Evolutionary conservation across 2,329 filamentous ascomycete genomes (phyloP), one percentile per base, ranked within the genome.

Genomic region (Podosphaera xanthii): DNA sequence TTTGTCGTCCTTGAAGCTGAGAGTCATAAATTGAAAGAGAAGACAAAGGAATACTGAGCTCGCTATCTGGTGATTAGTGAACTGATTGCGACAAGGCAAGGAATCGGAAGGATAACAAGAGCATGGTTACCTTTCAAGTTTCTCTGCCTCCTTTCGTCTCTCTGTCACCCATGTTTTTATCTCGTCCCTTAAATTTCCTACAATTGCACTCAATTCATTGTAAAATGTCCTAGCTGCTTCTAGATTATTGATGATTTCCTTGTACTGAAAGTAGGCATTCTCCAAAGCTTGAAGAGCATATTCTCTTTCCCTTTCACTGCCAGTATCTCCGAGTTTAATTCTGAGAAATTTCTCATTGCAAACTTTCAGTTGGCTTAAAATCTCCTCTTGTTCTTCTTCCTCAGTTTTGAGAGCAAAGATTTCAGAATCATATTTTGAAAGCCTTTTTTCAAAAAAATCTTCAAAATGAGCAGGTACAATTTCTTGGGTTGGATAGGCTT

Each of bases 141-240:
- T 80, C 63, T 83, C 80, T 0, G 89, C 89, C 65, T 97, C 91
- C 63, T 84, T 80, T 57, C 89, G 79, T 58, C 92, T 77, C 67
- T 88, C 81, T 35, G 89, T 84, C 0, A 86, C 85, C 76, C 94
- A 97, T 1, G 77, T 79, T 64, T 80, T 80, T 60, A 82, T 83
- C 42, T 87, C 86, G 64, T 96, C 91, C 22, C 89, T 77, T 69
- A 96, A 97, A 8, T 83, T 77, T 0, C 82, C 84, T 0, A 95
- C 86, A 62, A 97, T 89, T 71, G 85, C 87, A 54, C 86, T 87
- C 3, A 98, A 77, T 67, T 97, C 90, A 65, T 98, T 98, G 74
- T 97, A 98, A 69, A 98, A 98, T 69, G 92, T 96, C 58, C 91
- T 77, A 0, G 88, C 92, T 0, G 86, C 87, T 64, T 97, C 91